Percentiles rank a stretch among this genome's conserved stretches.
These are phyloP conservation scores for Wickerhamiella vanderwaltii DNA, from an alignment of 805 yeast genomes.

Conservation along the genomic window DNA sequence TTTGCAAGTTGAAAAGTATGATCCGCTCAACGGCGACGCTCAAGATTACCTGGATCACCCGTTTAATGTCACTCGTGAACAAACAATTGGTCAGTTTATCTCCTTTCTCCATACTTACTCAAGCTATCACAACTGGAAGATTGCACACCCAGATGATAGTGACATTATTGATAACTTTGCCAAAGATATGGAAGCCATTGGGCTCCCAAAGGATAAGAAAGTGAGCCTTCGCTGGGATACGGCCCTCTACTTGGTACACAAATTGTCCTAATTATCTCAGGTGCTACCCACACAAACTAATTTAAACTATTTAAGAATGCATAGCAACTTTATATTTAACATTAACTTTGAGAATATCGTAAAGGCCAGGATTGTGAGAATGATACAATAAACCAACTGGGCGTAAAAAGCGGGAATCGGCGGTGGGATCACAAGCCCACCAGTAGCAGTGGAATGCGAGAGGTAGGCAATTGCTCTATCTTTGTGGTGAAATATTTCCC, in stretches of 20 bases:
- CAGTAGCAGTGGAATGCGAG: too few relatives aligned
- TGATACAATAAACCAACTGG: too few relatives aligned
- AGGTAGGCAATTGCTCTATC: too few relatives aligned
- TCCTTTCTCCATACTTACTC: conserved; percentile 58
- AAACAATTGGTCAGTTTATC: conserved; percentile 35
- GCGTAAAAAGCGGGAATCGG: too few relatives aligned
- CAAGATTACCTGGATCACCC: conserved; percentile 14
- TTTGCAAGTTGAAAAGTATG: conserved; percentile 31
- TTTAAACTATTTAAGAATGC: too few relatives aligned
- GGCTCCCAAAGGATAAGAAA: conserved; percentile 39
- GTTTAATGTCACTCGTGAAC: conserved; percentile 18
- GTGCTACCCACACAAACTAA: too few relatives aligned
- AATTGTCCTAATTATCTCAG: too few relatives aligned
- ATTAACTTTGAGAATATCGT: too few relatives aligned
- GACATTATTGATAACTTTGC: conserved; percentile 5
- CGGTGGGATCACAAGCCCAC: too few relatives aligned
- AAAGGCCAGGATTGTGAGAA: too few relatives aligned
- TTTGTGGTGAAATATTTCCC: too few relatives aligned
- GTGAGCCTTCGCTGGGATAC: conserved; percentile 38
- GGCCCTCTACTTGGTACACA: conserved; percentile 22
- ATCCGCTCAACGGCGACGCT: conserved; percentile 4
- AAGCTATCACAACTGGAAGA: conserved; percentile 51
- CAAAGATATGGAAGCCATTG: conserved; percentile 33
- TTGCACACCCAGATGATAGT: conserved; percentile 34
- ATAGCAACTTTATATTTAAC: too few relatives aligned